Base-by-base conservation (phyloP, 2,329 filamentous ascomycete species). In the Thelonectria blattea region DNA sequence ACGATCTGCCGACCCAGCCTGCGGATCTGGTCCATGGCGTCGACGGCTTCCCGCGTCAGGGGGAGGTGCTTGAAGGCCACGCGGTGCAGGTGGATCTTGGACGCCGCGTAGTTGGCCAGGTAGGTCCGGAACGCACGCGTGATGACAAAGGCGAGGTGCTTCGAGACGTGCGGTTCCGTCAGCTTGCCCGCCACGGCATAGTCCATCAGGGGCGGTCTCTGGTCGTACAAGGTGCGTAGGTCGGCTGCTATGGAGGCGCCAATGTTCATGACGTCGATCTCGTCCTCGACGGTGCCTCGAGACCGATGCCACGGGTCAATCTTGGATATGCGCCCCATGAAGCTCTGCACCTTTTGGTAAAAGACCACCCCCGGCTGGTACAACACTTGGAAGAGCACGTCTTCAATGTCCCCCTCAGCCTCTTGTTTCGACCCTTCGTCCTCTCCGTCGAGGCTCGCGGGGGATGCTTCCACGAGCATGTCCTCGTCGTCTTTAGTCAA, bases 271-370 rank as follows among this genome's bases (percentile, higher is more conserved):
- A 85, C 83, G 57, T 86, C 83, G 2, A 81, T 85, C 72, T 86
- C 83, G 65, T 86, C 84, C 51, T 84, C 79, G 10, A 86, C 83
- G 0, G 83, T 86, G 5, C 83, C 83, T 8, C 83, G 78, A 22
- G 78, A 79, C 11, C 83, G 79, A 67, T 86, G 83, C 81, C 82
- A 85, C 1, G 79, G 83, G 56, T 85, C 83, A 54, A 86, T 85
- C 56, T 81, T 79, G 7, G 83, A 82, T 49, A 86, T 85, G 5
- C 82, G 77, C 2, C 83, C 83, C 74, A 85, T 84, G 67, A 85
- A 85, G 34, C 80, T 82, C 67, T 84, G 83, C 0, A 85, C 81
- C 61, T 85, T 83, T 56, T 86, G 83, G 63, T 83, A 86, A 69
- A 87, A 86, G 3, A 82, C 74, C 18, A 85, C 79, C 0, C 83